Base-by-base conservation (phyloP, 352 stramenopile species). In the Globisporangium iwayamae region DNA sequence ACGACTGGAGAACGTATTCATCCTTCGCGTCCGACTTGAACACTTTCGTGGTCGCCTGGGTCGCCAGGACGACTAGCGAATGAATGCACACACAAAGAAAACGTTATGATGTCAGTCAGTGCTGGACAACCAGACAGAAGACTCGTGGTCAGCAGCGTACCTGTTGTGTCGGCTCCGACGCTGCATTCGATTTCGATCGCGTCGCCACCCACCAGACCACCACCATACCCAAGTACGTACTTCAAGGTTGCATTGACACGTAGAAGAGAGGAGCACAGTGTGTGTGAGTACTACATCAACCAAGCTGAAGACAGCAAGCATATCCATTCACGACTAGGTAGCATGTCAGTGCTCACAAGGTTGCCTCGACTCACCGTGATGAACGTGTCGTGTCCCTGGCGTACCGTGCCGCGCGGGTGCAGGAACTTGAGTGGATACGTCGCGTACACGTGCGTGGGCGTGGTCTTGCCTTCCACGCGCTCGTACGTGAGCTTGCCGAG, bases 401-500 rank as follows among this genome's bases (percentile, higher is more conserved):
- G 74, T 41, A 92, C 81, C 18, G 77, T 80, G 16, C 72, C 73
- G 41, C 75, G 78, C 47, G 87, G 87, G 41, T 93, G 87, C 30
- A 96, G 75, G 68, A 96, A 96, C 68, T 96, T 96, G 68, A 96
- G 71, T 56, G 87, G 87, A 47, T 96, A 96, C 63, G 83, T 89
- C 53, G 83, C 87, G 68, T 86, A 94, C 61, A 88, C 85, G 62
- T 87, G 75, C 20, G 87, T 96, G 25, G 81, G 70, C 5, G 74
- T 64, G 6, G 87, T 96, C 43, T 66, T 62, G 25, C 80, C 80
- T 25, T 80, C 74, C 45, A 91, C 85, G n/a, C 83, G 52, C 62
- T 90, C 76, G 67, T 93, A 93, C 41, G 79, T 83, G 56, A 93
- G 75, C 68, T 79, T 79, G 18, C 83, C 83, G 0, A 36, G 53